Base-by-base conservation (phyloP, 805 yeast species). In the Wickerhamiella shivajii region DNA sequence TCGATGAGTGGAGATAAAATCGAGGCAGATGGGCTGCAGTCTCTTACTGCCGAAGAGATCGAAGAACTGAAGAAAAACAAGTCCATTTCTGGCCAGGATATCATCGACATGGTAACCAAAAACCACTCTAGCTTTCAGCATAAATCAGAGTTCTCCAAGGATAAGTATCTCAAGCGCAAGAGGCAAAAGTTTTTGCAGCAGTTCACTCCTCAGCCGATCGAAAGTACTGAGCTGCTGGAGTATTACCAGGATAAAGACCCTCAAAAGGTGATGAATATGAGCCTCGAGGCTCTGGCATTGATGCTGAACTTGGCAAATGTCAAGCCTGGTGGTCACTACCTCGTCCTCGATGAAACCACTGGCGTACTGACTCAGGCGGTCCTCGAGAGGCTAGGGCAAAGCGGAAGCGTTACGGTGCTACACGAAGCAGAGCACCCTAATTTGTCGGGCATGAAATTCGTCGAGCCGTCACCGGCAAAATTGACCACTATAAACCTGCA, bases 361-460 rank as follows among this genome's bases (percentile, higher is more conserved):
- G 95, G 97, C 5, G 64, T 87, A n/a, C 51, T 90, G 1, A 69
- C 79, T 5, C 79, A 79, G 39, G 81, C 93, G 3, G 63, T 90
- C 66, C 51, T 90, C 56, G 99, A 90, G 52, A 65, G 96, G 50
- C 80, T 92, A 87, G 73, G 72, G 39, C 70, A 71, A 4, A 54
- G 49, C 2, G 93, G 94, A 10, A 59, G 70, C 33, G 71, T 90
- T 27, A 64, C 81, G 3, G 65, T 81, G 14, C 62, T 75, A 2
- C 96, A 90, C 56, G 98, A 90, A 51, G 83, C 83, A 54, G 98
- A 90, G 53, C 96, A 87, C 50, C 74, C 93, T 2, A 85, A 85
- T 50, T 58, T 75, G 18, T 77, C 77, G 39, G 69, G 79, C 0
- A 56, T 87, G 37, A 67, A 70, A 40, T 72, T 71, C 47, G 66